Conservation (phyloP, 179 eudicot genomes). For the Sideroxylon spinosum region DNA sequence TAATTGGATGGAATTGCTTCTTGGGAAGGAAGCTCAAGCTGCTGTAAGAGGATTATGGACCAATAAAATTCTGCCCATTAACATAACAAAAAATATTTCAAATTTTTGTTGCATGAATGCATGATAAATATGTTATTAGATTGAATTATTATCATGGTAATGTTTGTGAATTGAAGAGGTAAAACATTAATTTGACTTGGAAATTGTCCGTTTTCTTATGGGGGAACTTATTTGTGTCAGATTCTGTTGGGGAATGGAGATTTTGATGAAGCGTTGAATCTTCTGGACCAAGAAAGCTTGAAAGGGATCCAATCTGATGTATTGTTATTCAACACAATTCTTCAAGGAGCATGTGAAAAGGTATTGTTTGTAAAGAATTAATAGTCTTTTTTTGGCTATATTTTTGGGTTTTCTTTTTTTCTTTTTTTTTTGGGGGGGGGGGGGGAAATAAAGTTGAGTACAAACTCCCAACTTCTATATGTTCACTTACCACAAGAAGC, state of each 20-base stretch:
- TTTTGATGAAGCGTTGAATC: conserved; percentile 59
- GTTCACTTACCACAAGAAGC: background rate
- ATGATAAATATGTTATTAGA: no score
- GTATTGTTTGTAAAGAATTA: conserved; percentile 30
- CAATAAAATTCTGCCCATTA: no score
- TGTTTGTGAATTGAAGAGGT: conserved; percentile 11
- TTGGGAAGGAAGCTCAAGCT: no score
- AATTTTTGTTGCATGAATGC: no score
- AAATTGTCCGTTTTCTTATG: conserved; percentile 4
- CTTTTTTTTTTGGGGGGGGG: no score
- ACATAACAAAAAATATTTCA: no score
- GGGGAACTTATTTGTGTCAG: conserved; percentile 33
- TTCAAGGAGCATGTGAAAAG: conserved; percentile 50
- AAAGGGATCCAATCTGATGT: conserved; percentile 65
- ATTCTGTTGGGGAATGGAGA: conserved; percentile 50
- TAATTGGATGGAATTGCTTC: no score
- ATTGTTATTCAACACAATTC: conserved; percentile 62
- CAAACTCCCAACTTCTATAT: background rate
- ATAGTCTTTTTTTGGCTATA: background rate
- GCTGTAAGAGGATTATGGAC: no score
- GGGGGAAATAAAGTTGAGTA: no score
- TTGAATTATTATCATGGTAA: background rate
- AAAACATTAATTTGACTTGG: background rate
- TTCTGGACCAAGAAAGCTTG: conserved; percentile 51
- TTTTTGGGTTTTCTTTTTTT: no score